A percentile compares a stretch with the other conserved stretches of the same genome.
These are phyloP conservation scores for Penicillium sp. DNA, from an alignment of 2,329 filamentous ascomycete species.

Conservation along the genomic window DNA sequence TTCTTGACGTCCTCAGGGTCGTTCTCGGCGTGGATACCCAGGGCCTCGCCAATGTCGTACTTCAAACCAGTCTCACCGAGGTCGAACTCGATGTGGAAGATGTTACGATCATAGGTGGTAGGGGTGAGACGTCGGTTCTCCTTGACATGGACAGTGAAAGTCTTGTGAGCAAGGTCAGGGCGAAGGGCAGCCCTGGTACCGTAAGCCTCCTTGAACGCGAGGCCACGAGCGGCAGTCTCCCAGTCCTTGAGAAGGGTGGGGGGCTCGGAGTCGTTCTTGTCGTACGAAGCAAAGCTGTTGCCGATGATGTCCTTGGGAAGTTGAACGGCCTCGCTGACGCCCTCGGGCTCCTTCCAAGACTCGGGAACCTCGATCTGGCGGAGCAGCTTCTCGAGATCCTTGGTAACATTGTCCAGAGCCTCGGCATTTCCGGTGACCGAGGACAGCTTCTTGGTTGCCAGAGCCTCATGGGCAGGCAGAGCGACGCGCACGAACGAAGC, in stretches of 20 bases:
- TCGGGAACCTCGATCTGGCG: slow-evolving; percentile 72
- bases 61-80: slow-evolving; percentile 85
- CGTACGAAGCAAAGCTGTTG: slow-evolving; percentile 79
- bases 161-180: slow-evolving; percentile 83
- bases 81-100: slow-evolving; percentile 99
- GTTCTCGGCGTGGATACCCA: slow-evolving; percentile 95
- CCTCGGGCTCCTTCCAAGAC: slow-evolving; percentile 71
- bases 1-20: slow-evolving; percentile 71
- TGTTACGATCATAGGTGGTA: slow-evolving; percentile 87
- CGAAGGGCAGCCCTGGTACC: slow-evolving; percentile 70
- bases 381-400: slow-evolving; percentile 65
- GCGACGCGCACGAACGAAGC: slow-evolving; percentile 79
- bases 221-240: slow-evolving; percentile 79
- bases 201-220: slow-evolving; percentile 94
- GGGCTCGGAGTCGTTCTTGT: slow-evolving; percentile 70
- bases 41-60: slow-evolving; percentile 95
- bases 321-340: slow-evolving; percentile 35
- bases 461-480: slow-evolving; percentile 61
- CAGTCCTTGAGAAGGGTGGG: slow-evolving; percentile 69
- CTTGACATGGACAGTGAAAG: slow-evolving; percentile 82
- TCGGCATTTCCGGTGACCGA: slow-evolving; percentile 59
- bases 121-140: slow-evolving; percentile 95
- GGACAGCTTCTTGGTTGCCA: slow-evolving; percentile 65
- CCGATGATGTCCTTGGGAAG: slow-evolving; percentile 65
- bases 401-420: slow-evolving; percentile 58